Conservation (phyloP, 768 basidiomycete species). For the Crucibulum laeve region DNA sequence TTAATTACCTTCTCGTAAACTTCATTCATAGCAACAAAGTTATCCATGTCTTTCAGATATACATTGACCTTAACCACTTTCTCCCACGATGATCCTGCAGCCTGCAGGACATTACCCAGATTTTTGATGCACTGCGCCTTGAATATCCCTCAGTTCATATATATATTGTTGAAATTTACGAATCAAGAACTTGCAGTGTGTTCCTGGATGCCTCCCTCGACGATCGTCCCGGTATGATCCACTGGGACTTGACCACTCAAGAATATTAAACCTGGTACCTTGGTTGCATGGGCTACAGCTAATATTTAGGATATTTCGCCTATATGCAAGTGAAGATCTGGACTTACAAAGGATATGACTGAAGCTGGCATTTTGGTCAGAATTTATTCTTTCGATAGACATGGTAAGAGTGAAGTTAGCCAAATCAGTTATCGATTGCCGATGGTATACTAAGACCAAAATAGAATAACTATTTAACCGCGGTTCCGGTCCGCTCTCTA, state of each 20-base stretch:
- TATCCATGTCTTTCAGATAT: slow-evolving; percentile 57
- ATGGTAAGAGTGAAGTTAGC: too few relatives aligned
- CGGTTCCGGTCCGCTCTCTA: too few relatives aligned
- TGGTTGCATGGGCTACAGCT: slow-evolving; percentile 47
- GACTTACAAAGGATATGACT: slow-evolving; percentile 46
- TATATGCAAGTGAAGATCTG: neutral
- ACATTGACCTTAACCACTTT: slow-evolving; percentile 55
- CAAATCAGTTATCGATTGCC: too few relatives aligned
- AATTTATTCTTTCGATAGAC: slow-evolving; percentile 54
- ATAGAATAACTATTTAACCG: too few relatives aligned
- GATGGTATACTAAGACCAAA: too few relatives aligned
- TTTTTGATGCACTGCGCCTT: slow-evolving; percentile 57
- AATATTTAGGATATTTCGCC: neutral
- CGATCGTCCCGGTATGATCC: slow-evolving; percentile 41
- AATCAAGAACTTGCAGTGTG: slow-evolving; percentile 41
- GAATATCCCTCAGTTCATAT: neutral
- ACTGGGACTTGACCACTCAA: slow-evolving; percentile 58
- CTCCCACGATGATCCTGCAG: slow-evolving; percentile 57
- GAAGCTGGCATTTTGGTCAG: slow-evolving; percentile 36
- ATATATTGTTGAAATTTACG: neutral
- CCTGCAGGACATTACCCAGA: slow-evolving; percentile 46
- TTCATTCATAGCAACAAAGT: slow-evolving; percentile 54
- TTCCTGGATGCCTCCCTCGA: slow-evolving; percentile 52
- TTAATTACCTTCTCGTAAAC: slow-evolving; percentile 51
- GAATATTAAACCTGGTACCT: slow-evolving; percentile 55